Evolutionary conservation across 31 red algal genomes (phyloP), one percentile per base, ranked within the genome.

Genomic region (Odonthalia washingtoniensis): DNA sequence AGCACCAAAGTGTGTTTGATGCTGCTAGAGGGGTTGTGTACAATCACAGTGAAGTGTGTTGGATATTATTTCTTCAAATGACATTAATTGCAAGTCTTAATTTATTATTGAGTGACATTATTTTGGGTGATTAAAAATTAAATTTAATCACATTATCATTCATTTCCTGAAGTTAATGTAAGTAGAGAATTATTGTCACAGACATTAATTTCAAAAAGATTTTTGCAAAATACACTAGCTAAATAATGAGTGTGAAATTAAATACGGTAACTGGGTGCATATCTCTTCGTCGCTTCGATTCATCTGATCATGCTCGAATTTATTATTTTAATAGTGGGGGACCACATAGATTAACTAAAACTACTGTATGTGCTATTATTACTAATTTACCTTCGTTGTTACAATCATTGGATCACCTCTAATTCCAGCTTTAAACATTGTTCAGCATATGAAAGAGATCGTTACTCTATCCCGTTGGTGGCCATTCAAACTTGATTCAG

Each of bases 181-280:
- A 70, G 34, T 34, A 70, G 66, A 28, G 9, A 70, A 70, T 70
- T 70, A 70, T 21, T 70, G 66, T 70, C 66, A 70, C 66, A 70
- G 14, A 70, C 66, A 70, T 70, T 70, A 70, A 70, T 70, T 70
- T 70, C 66, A 70, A 70, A 34, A 61, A 27, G 9, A 12, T 70
- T 70, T 70, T 70, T 70, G 66, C 12, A 70, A 70, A 12, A 70
- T 70, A 27, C 66, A 32, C 66, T 70, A 70, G 9, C 12, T 70
- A 70, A 70, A 21, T 70, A 70, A 28, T 28, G 66, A 12, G 66
- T 21, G 66, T 70, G 66, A 70, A 6, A 70, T 70, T 70, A 70
- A 34, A 70, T 70, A 70, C 66, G 34, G 66, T 70, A 70, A 70
- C 66, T 70, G 66, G 66, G 34, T 70, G 49, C 21, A 57, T 21